Evolutionary conservation across 2,329 filamentous ascomycete genomes (phyloP).

Genomic region (Dactylonectria estremocensis): DNA sequence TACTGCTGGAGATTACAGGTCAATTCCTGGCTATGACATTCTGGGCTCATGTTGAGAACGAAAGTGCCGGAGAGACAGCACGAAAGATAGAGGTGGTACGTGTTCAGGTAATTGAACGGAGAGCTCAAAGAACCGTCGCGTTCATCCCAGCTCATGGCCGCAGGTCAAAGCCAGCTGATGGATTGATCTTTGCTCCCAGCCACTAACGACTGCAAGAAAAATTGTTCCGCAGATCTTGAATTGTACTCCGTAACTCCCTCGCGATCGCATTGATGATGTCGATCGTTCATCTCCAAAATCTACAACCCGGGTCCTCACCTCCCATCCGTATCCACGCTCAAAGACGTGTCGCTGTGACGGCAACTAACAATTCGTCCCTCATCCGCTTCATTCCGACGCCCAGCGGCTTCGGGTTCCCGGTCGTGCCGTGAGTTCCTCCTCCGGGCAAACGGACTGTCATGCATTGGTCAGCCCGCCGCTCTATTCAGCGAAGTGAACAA

Average conservation of each 20-base stretch:
- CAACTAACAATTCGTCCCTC: conserved; percentile 5
- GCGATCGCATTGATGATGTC: conserved; percentile 37
- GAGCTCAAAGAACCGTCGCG: conserved; percentile 25
- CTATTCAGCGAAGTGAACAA: conserved; percentile 9
- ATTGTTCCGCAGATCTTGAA: conserved; percentile 25
- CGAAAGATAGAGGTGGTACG: neutral
- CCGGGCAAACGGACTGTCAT: conserved; percentile 15
- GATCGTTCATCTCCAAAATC: conserved; percentile 34
- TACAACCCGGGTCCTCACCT: conserved; percentile 24
- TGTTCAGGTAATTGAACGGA: conserved; percentile 30
- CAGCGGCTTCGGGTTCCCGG: neutral
- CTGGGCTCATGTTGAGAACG: too few species aligned
- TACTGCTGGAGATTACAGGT: too few species aligned
- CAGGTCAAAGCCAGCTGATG: conserved; percentile 21
- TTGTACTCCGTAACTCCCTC: conserved; percentile 18
- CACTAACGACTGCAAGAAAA: conserved; percentile 15
- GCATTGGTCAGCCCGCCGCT: neutral
- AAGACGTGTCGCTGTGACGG: conserved; percentile 4
- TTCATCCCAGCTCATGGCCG: conserved; percentile 28
- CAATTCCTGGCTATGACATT: too few species aligned
- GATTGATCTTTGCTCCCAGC: conserved; percentile 16
- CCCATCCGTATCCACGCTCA: conserved; percentile 20
- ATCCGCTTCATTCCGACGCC: neutral
- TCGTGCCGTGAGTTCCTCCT: neutral
- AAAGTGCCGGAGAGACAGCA: too few species aligned